phyloP scores from a whole-genome alignment of 176 grass and related monocot genomes.

The Eleusine indica region DNA sequence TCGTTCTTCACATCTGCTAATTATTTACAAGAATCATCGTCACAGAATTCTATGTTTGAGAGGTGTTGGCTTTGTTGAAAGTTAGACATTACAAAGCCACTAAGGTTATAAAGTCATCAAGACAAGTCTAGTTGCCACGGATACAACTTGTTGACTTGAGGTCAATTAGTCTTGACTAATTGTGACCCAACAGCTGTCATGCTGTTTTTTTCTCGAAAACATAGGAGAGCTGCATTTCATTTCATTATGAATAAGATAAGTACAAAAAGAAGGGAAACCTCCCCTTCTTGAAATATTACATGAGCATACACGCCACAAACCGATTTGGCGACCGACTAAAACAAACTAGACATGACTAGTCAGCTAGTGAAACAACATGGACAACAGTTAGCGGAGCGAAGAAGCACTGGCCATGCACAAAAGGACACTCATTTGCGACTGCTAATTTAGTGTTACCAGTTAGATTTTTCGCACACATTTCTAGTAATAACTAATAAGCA shows the following conservation, averaged over 20 bases:
- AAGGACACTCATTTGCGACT: too few relatives aligned
- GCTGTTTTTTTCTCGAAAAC: too few relatives aligned
- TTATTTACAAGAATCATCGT: constrained; percentile 29
- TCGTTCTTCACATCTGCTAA: not conserved
- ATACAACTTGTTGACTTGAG: not conserved
- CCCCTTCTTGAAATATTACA: too few relatives aligned
- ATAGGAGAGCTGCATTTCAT: too few relatives aligned
- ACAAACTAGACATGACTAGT: too few relatives aligned
- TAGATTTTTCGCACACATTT: not conserved
- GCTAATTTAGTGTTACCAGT: not conserved
- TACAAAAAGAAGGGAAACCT: too few relatives aligned
- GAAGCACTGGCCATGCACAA: too few relatives aligned
- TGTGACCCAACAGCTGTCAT: not conserved
- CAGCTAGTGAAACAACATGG: too few relatives aligned
- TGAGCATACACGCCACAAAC: too few relatives aligned
- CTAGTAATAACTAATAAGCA: not conserved
- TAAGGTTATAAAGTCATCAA: not conserved
- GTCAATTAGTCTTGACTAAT: not conserved
- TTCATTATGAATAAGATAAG: too few relatives aligned
- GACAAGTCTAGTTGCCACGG: not conserved
- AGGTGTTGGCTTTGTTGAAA: not conserved
- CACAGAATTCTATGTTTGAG: not conserved
- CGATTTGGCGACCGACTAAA: too few relatives aligned
- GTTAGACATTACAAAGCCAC: constrained; percentile 1
- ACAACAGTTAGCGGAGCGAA: too few relatives aligned